A percentile compares a stretch with the other conserved stretches of the same genome.
Evolutionary conservation across 1,139 yeast genomes (phyloP).

Genomic region (Geotrichum bryndzae): DNA sequence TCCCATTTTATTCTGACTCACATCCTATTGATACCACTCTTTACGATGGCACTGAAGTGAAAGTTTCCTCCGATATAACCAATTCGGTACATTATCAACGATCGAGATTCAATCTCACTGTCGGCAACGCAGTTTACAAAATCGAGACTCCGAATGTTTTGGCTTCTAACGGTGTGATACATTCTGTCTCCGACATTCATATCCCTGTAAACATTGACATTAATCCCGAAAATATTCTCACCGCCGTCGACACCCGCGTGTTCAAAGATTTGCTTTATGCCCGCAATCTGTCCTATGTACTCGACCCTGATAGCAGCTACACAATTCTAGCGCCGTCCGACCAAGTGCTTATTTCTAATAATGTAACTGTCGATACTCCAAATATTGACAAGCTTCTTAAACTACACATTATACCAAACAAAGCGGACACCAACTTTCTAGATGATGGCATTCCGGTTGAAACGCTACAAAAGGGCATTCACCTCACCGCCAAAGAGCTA

Average conservation of each 20-base stretch:
- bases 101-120: conserved; percentile 22
- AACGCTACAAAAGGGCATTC: conserved; percentile 43
- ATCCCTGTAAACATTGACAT: conserved; percentile 56
- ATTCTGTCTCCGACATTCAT: conserved; percentile 52
- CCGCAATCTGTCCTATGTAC: conserved; percentile 34
- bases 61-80: conserved; percentile 13
- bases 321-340: conserved; percentile 74
- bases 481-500: conserved; percentile 41
- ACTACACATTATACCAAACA: conserved; percentile 63
- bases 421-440: conserved; percentile 36
- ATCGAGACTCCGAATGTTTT: conserved; percentile 57
- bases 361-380: conserved; percentile 44
- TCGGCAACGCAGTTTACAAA: conserved; percentile 26
- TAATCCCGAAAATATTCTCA: conserved; percentile 51
- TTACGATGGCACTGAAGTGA: conserved; percentile 37
- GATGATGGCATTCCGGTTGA: conserved; percentile 34
- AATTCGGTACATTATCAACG: background rate
- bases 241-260: conserved; percentile 39
- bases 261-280: conserved; percentile 48
- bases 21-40: conserved; percentile 28
- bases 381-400: conserved; percentile 51
- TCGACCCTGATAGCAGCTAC: conserved; percentile 37
- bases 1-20: conserved; percentile 63
- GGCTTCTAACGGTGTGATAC: conserved; percentile 82
- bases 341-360: conserved; percentile 49